These are phyloP conservation scores for Escovopsis sp. DNA, from an alignment of 2,329 filamentous ascomycete genomes.

Conservation along the genomic window DNA sequence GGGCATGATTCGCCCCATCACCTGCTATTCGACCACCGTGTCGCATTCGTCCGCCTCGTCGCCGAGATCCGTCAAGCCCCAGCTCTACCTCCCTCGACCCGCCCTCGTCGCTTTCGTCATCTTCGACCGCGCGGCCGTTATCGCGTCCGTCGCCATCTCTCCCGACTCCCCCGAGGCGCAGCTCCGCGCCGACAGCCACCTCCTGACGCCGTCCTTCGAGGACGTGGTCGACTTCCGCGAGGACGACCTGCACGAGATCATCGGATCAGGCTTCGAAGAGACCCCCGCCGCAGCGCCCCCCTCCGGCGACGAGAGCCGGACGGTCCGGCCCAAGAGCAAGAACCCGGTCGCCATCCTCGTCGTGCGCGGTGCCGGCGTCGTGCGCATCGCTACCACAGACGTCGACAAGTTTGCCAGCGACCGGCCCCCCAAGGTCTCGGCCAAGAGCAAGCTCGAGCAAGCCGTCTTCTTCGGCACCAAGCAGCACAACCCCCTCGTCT, in stretches of 20 bases:
- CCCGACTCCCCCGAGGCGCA: conserved; percentile 64
- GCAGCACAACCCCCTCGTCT: conserved; percentile 74
- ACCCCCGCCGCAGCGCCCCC: conserved; percentile 18
- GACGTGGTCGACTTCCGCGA: conserved; percentile 70
- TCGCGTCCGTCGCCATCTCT: conserved; percentile 55
- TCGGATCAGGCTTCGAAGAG: conserved; percentile 50
- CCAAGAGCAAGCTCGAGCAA: conserved; percentile 83
- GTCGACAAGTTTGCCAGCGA: conserved; percentile 44
- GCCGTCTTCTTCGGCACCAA: conserved; percentile 82
- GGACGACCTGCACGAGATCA: conserved; percentile 45
- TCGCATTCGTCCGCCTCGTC: conserved; percentile 18
- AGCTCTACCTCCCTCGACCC: conserved; percentile 62
- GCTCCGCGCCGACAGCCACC: conserved; percentile 50
- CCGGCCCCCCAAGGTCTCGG: conserved; percentile 49
- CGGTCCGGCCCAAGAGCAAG: conserved; percentile 40
- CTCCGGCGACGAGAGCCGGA: conserved; percentile 30
- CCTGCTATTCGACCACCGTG: conserved; percentile 41
- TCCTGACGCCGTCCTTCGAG: conserved; percentile 56
- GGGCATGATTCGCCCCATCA: conserved; percentile 52
- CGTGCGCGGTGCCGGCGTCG: conserved; percentile 45
- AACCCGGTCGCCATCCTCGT: conserved; percentile 47
- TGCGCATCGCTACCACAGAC: conserved; percentile 44
- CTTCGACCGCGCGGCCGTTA: conserved; percentile 61
- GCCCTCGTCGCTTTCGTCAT: conserved; percentile 68
- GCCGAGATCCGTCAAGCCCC: conserved; percentile 28